These are phyloP conservation scores for Trichaptum fuscoviolaceum DNA, from an alignment of 768 basidiomycete species.

Conservation along the genomic window DNA sequence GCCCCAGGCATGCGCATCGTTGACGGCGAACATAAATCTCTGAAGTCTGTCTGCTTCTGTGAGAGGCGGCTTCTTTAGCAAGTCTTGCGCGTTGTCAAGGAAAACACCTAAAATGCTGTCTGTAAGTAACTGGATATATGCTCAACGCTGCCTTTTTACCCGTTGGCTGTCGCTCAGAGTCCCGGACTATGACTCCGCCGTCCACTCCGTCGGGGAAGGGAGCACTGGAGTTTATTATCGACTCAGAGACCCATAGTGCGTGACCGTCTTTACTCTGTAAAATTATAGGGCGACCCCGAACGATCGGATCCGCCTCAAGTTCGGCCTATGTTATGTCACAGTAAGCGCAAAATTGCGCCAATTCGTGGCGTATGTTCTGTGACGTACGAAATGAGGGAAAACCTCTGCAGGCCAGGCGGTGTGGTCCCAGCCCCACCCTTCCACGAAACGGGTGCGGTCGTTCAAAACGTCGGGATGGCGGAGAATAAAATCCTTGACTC, in stretches of 20 bases:
- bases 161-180: constrained; percentile 60
- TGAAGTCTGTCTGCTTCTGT: constrained; percentile 59
- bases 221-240: constrained; percentile 49
- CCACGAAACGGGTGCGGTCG: constrained; percentile 57
- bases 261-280: constrained; percentile 87
- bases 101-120: constrained; percentile 49
- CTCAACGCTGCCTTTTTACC: constrained; percentile 36
- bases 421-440: constrained; percentile 91
- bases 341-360: not conserved
- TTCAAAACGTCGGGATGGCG: constrained; percentile 49
- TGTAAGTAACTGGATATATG: constrained; percentile 7
- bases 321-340: constrained; percentile 43
- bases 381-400: constrained; percentile 67
- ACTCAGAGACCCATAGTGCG: constrained; percentile 78
- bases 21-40: constrained; percentile 56
- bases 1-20: constrained; percentile 65
- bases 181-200: constrained; percentile 76
- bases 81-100: constrained; percentile 81
- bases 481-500: constrained; percentile 57
- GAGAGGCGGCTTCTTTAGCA: constrained; percentile 57
- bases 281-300: constrained; percentile 65
- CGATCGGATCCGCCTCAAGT: constrained; percentile 63
- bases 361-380: not conserved
- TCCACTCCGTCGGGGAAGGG: constrained; percentile 67
- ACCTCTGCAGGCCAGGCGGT: constrained; percentile 57